phyloP scores from a whole-genome alignment of 768 basidiomycete genomes.

The Suillus occidentalis region DNA sequence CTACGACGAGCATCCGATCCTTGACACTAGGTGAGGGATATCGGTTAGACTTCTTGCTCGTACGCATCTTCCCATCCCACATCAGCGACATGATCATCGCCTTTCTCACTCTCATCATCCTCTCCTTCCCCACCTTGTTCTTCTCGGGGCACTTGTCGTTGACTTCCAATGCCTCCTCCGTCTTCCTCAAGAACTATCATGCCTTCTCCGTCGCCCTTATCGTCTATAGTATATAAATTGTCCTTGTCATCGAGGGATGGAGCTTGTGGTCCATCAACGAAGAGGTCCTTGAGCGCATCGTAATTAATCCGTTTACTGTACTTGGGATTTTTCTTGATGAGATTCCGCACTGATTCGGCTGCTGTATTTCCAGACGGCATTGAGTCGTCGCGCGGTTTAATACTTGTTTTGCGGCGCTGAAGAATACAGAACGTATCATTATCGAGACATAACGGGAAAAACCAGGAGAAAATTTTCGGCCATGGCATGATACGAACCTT shows the following conservation, averaged over 20 bases:
- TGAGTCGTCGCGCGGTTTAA: slow-evolving; percentile 71
- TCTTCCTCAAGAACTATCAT: slow-evolving; percentile 41
- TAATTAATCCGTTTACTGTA: slow-evolving; percentile 96
- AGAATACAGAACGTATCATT: slow-evolving; percentile 12
- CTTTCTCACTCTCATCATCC: slow-evolving; percentile 41
- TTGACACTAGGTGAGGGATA: background rate
- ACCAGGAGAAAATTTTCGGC: slow-evolving; percentile 28
- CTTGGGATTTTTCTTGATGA: slow-evolving; percentile 82
- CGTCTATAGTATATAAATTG: slow-evolving; percentile 54
- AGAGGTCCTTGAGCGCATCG: slow-evolving; percentile 80
- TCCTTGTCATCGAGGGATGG: slow-evolving; percentile 42
- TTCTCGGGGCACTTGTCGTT: slow-evolving; percentile 30
- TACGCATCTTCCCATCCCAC: slow-evolving; percentile 53
- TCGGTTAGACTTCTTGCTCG: slow-evolving; percentile 63
- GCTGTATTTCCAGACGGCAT: slow-evolving; percentile 44
- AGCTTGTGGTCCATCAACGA: slow-evolving; percentile 42
- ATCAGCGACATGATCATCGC: slow-evolving; percentile 31
- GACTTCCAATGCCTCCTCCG: slow-evolving; percentile 31
- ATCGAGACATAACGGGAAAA: slow-evolving; percentile 16
- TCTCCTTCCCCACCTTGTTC: slow-evolving; percentile 20
- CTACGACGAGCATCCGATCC: slow-evolving; percentile 2
- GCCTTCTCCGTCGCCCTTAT: slow-evolving; percentile 41
- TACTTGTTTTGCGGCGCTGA: slow-evolving; percentile 67
- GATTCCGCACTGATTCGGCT: slow-evolving; percentile 37
- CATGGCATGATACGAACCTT: slow-evolving; percentile 67